Conservation (phyloP, 2,329 filamentous ascomycete genomes). For the Trichoderma lentiforme region DNA sequence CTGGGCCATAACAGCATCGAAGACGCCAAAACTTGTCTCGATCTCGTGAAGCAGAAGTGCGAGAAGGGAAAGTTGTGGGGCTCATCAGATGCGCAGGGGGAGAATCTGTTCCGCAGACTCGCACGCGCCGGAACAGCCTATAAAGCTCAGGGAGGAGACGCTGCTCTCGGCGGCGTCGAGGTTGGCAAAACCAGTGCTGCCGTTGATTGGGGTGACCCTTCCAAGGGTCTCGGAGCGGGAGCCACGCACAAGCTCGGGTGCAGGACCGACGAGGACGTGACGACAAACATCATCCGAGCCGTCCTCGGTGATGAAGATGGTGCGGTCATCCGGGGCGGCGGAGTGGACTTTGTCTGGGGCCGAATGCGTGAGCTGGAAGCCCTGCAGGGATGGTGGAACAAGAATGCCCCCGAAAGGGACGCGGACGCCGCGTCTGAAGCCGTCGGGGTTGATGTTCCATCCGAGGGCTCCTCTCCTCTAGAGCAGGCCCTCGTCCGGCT, state of each 20-base stretch:
- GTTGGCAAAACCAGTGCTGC: conserved; percentile 66
- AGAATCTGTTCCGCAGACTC: conserved; percentile 87
- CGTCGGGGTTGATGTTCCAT: conserved; percentile 18
- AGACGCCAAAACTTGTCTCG: conserved; percentile 85
- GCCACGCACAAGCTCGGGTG: conserved; percentile 57
- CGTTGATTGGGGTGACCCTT: conserved; percentile 85
- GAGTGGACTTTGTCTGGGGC: conserved; percentile 65
- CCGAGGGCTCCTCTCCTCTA: conserved; percentile 34
- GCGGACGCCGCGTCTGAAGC: conserved; percentile 18
- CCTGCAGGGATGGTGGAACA: conserved; percentile 65
- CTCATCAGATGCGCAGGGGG: conserved; percentile 70
- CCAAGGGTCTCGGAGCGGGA: conserved; percentile 53
- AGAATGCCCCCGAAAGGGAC: conserved; percentile 39
- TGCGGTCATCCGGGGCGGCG: conserved; percentile 54
- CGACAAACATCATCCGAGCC: conserved; percentile 53
- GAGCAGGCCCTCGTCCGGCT: conserved; percentile 46
- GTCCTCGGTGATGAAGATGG: conserved; percentile 57
- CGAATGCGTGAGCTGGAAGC: conserved; percentile 64
- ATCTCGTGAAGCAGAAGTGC: conserved; percentile 92
- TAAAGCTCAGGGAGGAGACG: conserved; percentile 56
- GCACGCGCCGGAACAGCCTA: conserved; percentile 60
- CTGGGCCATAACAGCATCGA: conserved; percentile 87
- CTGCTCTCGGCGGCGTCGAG: conserved; percentile 53
- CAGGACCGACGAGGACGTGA: conserved; percentile 57
- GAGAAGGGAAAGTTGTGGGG: conserved; percentile 89